Base-by-base conservation (phyloP, 208 protist genomes). In the Spongospora subterranea region DNA sequence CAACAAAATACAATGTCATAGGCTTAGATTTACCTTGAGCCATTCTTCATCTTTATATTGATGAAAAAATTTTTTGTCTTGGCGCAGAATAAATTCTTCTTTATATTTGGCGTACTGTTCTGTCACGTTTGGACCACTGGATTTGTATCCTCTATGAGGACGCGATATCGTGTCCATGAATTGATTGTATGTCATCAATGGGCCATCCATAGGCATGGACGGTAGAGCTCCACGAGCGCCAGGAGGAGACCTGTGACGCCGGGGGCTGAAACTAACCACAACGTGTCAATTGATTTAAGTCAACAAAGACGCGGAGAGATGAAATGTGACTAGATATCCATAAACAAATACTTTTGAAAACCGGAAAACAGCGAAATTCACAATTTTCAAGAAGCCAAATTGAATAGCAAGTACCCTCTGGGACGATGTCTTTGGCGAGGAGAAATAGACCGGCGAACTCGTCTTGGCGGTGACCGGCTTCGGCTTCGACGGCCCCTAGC, bases 31-130 rank as follows among this genome's bases (percentile, higher is more conserved):
- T 60, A 82, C 71, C 71, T 82, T 35, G 35, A 82, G 40, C 71
- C 71, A 82, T 35, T 82, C 71, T 82, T 82, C 71, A 43, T 82
- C 71, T 82, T 82, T 82, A n/a, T 82, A 82, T 43, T 82, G 71
- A 82, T 82, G 71, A 82, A 82, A 82, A n/a, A 82, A 82, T n/a
- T 82, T 82, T 17, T 43, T 35, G n/a, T 82, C 71, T 82, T 82
- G 71, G 17, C 71, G 71, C 40, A 82, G n/a, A 35, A 82, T 82
- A 43, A 82, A 82, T 35, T 82, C 71, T 39, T 82, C 71, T 43
- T 82, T 82, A 43, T 82, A 82, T n/a, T 82, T 35, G 6, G 71
- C 71, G n/a, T 82, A 82, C 13, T 35, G 35, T 17, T 82, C 71
- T 82, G 6, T 6, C 6, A 35, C 40, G n/a, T 6, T 43, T 17